phyloP scores from a whole-genome alignment of 345 rosid genomes.

The Clausena lansium region DNA sequence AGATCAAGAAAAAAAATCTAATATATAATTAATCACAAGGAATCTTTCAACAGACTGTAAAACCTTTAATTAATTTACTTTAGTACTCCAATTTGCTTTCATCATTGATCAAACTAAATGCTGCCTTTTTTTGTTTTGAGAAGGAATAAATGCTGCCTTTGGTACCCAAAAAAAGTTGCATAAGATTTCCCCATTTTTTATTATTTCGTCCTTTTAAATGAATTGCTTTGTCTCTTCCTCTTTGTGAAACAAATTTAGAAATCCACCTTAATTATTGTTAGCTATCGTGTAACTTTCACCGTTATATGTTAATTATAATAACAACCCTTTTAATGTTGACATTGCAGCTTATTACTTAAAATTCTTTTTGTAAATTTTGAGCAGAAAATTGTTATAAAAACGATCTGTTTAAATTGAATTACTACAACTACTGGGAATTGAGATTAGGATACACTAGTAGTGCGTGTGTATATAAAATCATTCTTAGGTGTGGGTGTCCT shows the following conservation, averaged over 20 bases:
- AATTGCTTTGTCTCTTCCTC: conserved; percentile 19
- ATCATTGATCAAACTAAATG: neutral
- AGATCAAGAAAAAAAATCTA: too few relatives aligned
- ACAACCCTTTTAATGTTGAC: conserved; percentile 26
- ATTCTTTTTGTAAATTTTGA: neutral
- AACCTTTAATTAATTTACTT: neutral
- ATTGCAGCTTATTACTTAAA: conserved; percentile 12
- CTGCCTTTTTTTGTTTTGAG: too few relatives aligned
- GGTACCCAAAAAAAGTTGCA: neutral
- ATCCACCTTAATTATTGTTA: conserved; percentile 18
- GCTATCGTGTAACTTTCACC: conserved; percentile 28
- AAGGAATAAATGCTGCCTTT: neutral
- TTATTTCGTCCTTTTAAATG: conserved; percentile 8
- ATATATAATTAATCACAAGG: neutral
- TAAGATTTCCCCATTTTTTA: neutral
- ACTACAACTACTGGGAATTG: neutral
- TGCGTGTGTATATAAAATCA: too few relatives aligned
- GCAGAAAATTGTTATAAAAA: neutral
- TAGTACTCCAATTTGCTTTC: neutral
- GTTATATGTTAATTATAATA: neutral
- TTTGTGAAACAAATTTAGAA: conserved; percentile 28
- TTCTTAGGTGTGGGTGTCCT: too few relatives aligned
- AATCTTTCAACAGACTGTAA: neutral
- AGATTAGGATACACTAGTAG: too few relatives aligned
- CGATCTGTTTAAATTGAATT: neutral